These are phyloP conservation scores for Fusarium buharicum DNA, from an alignment of 2,329 filamentous ascomycete genomes.

Conservation along the genomic window DNA sequence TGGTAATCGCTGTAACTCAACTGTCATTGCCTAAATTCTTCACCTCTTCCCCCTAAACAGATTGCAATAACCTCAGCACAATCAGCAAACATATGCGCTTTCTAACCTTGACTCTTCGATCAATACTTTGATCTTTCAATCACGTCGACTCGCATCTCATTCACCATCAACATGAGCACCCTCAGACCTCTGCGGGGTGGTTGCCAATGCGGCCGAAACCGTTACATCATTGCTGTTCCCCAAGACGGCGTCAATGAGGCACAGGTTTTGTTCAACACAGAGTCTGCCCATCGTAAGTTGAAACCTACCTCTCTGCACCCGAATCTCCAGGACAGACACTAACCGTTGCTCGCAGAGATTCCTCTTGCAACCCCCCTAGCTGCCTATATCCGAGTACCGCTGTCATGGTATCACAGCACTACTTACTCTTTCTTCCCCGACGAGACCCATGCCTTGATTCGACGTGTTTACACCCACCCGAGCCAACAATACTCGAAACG, in stretches of 20 bases:
- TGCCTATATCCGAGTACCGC: slow-evolving; percentile 84
- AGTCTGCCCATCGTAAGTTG: slow-evolving; percentile 75
- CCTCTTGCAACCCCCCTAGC: slow-evolving; percentile 78
- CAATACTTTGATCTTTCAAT: too few relatives aligned
- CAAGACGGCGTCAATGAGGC: slow-evolving; percentile 64
- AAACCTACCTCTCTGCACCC: not conserved
- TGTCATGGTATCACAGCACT: slow-evolving; percentile 81
- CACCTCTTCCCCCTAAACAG: not conserved
- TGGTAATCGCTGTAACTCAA: slow-evolving; percentile 4
- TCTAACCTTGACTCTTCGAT: not conserved
- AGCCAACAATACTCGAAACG: slow-evolving; percentile 70
- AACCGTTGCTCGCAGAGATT: slow-evolving; percentile 58
- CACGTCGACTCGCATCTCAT: not conserved
- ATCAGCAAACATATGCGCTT: not conserved
- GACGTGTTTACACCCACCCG: slow-evolving; percentile 71
- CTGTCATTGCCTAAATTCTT: slow-evolving; percentile 16
- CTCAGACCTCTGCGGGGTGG: slow-evolving; percentile 73
- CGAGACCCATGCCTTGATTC: slow-evolving; percentile 75
- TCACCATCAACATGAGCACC: slow-evolving; percentile 55
- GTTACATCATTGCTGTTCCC: slow-evolving; percentile 80
- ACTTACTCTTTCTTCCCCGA: slow-evolving; percentile 82
- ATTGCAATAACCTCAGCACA: not conserved
- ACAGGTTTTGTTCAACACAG: slow-evolving; percentile 79
- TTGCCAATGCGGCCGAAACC: slow-evolving; percentile 87
- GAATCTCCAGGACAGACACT: slow-evolving; percentile 12